These are phyloP conservation scores for Botrytis tulipae DNA, from an alignment of 2,329 filamentous ascomycete genomes.

Conservation along the genomic window DNA sequence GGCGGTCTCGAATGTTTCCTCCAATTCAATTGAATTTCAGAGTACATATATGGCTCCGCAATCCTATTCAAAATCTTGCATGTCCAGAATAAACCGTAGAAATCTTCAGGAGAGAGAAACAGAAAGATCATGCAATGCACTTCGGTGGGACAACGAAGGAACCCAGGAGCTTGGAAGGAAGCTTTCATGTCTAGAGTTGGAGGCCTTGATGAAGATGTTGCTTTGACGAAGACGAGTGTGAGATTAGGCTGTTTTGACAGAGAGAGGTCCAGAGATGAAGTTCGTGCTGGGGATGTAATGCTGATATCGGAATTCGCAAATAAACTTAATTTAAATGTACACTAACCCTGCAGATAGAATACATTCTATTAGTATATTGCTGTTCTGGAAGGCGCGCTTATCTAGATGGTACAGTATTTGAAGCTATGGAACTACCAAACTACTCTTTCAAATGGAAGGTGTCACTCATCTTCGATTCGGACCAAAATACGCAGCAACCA, in stretches of 20 bases:
- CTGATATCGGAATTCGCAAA: not conserved
- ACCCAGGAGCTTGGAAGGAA: not conserved
- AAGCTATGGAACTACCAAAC: not conserved
- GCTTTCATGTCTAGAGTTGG: not conserved
- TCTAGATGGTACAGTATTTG: not conserved
- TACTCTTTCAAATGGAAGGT: not conserved
- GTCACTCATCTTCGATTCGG: not conserved
- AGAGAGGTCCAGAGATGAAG: not conserved
- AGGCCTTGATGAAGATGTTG: not conserved
- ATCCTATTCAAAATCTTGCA: not conserved
- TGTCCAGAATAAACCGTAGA: not conserved
- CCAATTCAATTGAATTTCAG: not conserved
- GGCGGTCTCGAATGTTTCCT: too few relatives aligned
- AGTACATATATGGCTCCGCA: not conserved
- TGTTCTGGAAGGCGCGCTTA: not conserved
- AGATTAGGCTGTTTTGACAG: not conserved
- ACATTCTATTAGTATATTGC: not conserved
- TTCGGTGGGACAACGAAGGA: not conserved
- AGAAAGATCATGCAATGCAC: not conserved
- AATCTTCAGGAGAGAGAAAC: not conserved
- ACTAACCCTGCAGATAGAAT: not conserved
- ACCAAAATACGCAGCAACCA: not conserved
- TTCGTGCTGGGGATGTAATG: not conserved
- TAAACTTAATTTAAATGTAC: not conserved
- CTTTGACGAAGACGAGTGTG: rapidly evolving